Conservation (phyloP, 2,329 filamentous ascomycete species). For the Nemania sp. region DNA sequence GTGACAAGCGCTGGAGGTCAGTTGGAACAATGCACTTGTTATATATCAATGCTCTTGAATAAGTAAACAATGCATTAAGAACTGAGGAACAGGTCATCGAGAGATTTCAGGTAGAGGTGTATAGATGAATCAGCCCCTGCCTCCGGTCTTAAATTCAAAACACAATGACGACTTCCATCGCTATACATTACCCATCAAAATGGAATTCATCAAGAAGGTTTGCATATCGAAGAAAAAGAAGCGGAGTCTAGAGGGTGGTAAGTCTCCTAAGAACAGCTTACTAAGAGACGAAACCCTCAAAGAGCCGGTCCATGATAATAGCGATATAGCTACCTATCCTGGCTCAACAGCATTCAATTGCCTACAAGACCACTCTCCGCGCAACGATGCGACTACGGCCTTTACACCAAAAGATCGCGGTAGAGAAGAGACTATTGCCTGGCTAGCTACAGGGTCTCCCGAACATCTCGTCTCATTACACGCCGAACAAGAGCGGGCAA, state of each 20-base stretch:
- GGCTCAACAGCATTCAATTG: too few species aligned
- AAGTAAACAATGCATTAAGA: too few species aligned
- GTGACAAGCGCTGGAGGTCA: too few species aligned
- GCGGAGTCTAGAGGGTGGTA: neutral
- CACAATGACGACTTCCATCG: too few species aligned
- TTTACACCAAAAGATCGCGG: conserved; percentile 28
- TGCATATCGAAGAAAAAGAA: conserved; percentile 13
- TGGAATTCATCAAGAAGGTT: conserved; percentile 27
- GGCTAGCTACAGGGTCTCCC: conserved; percentile 15
- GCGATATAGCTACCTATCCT: too few species aligned
- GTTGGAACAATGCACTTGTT: conserved; percentile 5
- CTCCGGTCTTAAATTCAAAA: too few species aligned
- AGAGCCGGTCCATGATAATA: neutral
- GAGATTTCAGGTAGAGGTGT: too few species aligned
- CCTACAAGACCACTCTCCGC: too few species aligned
- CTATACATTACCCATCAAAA: neutral
- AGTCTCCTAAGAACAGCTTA: neutral
- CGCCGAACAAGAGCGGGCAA: conserved; percentile 26
- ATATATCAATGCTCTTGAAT: neutral
- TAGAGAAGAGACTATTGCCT: conserved; percentile 25
- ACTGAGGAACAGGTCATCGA: too few species aligned
- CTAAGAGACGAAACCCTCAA: conserved; percentile 9
- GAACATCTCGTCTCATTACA: conserved; percentile 23
- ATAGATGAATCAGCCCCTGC: too few species aligned
- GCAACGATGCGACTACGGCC: neutral